Evolutionary conservation across 257 asterid species (phyloP).

Genomic region (Paraleonurus japonicus): DNA sequence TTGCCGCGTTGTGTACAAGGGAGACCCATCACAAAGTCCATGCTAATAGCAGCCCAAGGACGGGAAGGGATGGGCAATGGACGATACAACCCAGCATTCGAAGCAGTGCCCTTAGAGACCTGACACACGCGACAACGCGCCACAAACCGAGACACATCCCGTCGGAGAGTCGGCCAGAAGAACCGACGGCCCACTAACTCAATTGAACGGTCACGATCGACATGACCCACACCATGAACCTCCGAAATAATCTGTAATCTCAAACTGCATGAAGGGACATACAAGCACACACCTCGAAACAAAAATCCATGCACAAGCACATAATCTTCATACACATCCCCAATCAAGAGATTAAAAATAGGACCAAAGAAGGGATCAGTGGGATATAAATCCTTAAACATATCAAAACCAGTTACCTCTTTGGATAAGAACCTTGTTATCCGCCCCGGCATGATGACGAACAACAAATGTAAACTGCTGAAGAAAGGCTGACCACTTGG

Average conservation of each 20-base stretch:
- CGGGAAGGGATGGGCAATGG: neutral
- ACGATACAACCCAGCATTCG: neutral
- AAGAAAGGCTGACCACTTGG: neutral
- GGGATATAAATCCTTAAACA: too few relatives aligned
- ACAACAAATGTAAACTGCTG: neutral
- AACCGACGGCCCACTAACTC: neutral
- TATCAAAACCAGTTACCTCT: too few relatives aligned
- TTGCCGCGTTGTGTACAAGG: neutral
- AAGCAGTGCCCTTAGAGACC: neutral
- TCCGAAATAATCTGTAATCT: neutral
- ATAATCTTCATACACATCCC: neutral
- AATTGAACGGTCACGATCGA: neutral
- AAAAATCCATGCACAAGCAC: neutral
- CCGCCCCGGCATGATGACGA: too few relatives aligned
- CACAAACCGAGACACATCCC: neutral
- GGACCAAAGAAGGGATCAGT: too few relatives aligned
- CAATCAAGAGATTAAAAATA: neutral
- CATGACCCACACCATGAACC: neutral
- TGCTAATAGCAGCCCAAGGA: neutral
- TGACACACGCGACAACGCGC: neutral
- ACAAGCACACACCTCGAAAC: too few relatives aligned
- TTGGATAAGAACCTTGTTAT: too few relatives aligned
- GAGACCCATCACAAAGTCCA: neutral
- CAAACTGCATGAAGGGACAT: neutral
- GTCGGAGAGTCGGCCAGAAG: neutral